These are phyloP conservation scores for Pyrenochaeta sp. DNA, from an alignment of 2,329 filamentous ascomycete species.

Conservation along the genomic window DNA sequence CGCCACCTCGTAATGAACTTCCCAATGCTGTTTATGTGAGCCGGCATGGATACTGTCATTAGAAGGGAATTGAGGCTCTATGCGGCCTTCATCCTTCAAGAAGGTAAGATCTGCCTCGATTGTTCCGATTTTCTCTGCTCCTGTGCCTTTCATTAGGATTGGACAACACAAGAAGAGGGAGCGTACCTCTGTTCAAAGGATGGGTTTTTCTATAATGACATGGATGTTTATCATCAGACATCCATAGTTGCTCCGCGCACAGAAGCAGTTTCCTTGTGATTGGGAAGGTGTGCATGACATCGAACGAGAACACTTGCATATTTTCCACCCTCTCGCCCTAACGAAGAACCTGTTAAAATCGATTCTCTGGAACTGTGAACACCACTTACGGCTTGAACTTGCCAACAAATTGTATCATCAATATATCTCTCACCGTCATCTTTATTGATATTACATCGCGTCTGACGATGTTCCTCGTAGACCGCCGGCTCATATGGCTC, in stretches of 20 bases:
- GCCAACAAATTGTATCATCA: constrained; percentile 2
- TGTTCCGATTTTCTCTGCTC: constrained; percentile 12
- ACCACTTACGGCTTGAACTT: neutral
- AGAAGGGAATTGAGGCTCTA: constrained; percentile 12
- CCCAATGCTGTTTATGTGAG: constrained; percentile 10
- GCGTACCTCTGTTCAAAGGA: neutral
- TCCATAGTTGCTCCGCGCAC: constrained; percentile 13
- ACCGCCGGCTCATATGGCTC: constrained; percentile 5
- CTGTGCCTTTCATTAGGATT: constrained; percentile 2
- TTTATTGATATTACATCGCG: constrained; percentile 3
- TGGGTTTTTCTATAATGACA: neutral
- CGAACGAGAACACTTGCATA: constrained; percentile 3
- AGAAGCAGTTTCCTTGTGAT: constrained; percentile 5
- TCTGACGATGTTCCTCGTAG: neutral
- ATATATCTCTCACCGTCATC: constrained; percentile 5
- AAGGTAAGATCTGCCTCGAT: constrained; percentile 20
- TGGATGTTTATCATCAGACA: constrained; percentile 4
- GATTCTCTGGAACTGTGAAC: too few relatives aligned
- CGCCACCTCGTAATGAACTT: constrained; percentile 16
- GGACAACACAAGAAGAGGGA: too few relatives aligned
- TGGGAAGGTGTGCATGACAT: constrained; percentile 16
- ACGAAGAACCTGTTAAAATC: too few relatives aligned
- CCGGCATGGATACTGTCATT: neutral
- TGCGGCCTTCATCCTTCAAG: constrained; percentile 10
- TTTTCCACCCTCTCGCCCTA: constrained; percentile 9